Percentiles rank a stretch among this genome's conserved stretches.
phyloP scores from a whole-genome alignment of 805 yeast species.

The Metschnikowia henanensis region DNA sequence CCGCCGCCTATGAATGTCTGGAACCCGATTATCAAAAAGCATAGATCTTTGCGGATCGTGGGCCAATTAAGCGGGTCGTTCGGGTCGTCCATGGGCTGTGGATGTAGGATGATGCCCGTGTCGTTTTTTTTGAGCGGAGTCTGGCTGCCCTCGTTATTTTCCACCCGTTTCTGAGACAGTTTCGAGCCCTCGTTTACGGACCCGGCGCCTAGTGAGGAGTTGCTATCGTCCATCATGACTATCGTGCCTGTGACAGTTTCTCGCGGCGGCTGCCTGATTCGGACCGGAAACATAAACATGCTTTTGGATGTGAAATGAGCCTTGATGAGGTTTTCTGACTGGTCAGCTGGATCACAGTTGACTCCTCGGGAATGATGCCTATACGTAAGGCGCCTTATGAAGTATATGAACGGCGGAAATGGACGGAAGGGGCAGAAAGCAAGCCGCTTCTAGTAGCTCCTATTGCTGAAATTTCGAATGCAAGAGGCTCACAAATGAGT shows the following conservation, averaged over 20 bases:
- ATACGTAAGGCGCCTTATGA: too few species aligned
- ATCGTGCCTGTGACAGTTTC: conserved; percentile 52
- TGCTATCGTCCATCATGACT: conserved; percentile 32
- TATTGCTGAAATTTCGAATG: too few species aligned
- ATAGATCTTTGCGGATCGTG: conserved; percentile 53
- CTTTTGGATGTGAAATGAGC: too few species aligned
- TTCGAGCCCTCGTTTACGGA: too few species aligned
- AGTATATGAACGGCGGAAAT: too few species aligned
- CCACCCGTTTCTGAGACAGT: too few species aligned
- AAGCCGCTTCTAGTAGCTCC: too few species aligned
- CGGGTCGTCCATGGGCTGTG: conserved; percentile 63
- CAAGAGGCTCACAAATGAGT: too few species aligned
- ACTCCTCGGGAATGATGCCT: too few species aligned
- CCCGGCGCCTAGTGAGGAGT: neutral
- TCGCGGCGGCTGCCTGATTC: conserved; percentile 42
- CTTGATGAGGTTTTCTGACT: too few species aligned
- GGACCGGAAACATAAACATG: conserved; percentile 23
- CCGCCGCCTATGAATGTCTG: conserved; percentile 64
- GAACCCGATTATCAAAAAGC: conserved; percentile 52
- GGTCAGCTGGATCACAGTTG: too few species aligned
- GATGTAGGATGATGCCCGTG: conserved; percentile 51
- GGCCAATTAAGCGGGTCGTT: conserved; percentile 73
- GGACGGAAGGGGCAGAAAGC: too few species aligned
- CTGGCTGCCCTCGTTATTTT: neutral
- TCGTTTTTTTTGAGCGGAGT: conserved; percentile 43